A percentile compares a stretch with the other conserved stretches of the same genome.
These are phyloP conservation scores for Parsonsia alboflavescens DNA, from an alignment of 257 asterid genomes.

Conservation along the genomic window DNA sequence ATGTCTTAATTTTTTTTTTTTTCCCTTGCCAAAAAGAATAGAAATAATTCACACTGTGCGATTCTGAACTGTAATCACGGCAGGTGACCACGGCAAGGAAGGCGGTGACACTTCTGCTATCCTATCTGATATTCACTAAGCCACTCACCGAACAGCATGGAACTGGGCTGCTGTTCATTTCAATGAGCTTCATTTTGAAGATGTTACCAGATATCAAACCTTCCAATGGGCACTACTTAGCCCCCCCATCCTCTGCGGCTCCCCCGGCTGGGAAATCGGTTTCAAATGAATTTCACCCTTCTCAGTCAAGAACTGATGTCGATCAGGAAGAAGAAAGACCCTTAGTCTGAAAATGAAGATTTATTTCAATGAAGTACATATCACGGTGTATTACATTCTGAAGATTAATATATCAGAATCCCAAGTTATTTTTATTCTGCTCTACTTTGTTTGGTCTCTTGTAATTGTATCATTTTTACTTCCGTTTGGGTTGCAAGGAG, in stretches of 20 bases:
- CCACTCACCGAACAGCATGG: constrained; percentile 85
- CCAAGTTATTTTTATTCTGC: background rate
- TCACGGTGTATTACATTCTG: background rate
- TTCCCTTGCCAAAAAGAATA: background rate
- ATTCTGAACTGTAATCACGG: constrained; percentile 4
- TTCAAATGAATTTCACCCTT: constrained; percentile 24
- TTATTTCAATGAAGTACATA: constrained; percentile 5
- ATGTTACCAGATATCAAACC: constrained; percentile 69
- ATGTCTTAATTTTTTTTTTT: too few relatives aligned
- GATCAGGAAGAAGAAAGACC: constrained; percentile 58
- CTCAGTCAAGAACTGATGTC: constrained; percentile 41
- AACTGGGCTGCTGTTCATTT: constrained; percentile 60
- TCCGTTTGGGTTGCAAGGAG: too few relatives aligned
- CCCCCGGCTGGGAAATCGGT: constrained; percentile 18
- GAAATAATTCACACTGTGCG: too few relatives aligned
- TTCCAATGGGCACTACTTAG: constrained; percentile 15
- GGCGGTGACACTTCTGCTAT: constrained; percentile 75
- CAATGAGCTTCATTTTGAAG: constrained; percentile 78
- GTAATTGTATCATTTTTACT: background rate
- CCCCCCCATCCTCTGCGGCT: constrained; percentile 21
- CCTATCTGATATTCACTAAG: constrained; percentile 83
- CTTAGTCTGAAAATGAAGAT: constrained; percentile 41
- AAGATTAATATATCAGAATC: background rate
- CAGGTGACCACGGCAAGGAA: constrained; percentile 94
- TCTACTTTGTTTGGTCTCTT: background rate